Percentiles rank a stretch among this genome's conserved stretches.
Evolutionary conservation across 116 monocot genomes (phyloP).

Genomic region (Dioscorea cayenensis): DNA sequence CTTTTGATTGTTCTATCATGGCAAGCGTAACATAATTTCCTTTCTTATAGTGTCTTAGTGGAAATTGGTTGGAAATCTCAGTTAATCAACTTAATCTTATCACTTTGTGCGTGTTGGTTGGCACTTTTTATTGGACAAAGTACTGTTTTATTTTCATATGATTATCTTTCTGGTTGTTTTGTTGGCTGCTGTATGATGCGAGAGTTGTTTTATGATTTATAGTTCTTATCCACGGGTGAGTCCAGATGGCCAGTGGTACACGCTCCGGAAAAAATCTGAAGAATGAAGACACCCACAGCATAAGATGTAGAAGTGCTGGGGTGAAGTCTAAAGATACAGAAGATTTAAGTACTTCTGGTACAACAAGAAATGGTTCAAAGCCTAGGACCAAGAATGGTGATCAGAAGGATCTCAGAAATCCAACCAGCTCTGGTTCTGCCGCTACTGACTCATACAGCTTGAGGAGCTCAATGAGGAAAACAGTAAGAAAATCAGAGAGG

Average conservation of each 20-base stretch:
- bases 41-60: too few species aligned
- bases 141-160: too few species aligned
- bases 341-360: not conserved
- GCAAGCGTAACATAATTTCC: too few species aligned
- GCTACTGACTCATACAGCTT: not conserved
- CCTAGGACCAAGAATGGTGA: not conserved
- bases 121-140: too few species aligned
- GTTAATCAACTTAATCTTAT: too few species aligned
- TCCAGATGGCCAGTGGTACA: conserved; percentile 4
- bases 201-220: not conserved
- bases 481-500: conserved; percentile 4
- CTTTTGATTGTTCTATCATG: too few species aligned
- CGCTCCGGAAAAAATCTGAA: not conserved
- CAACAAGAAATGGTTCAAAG: not conserved
- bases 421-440: not conserved
- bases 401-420: not conserved
- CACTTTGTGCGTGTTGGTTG: too few species aligned
- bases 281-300: not conserved
- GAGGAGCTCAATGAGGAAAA: not conserved
- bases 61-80: too few species aligned
- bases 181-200: not conserved
- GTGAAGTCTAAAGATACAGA: not conserved
- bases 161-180: not conserved
- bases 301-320: not conserved
- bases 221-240: not conserved